A percentile compares a stretch with the other conserved stretches of the same genome.
phyloP scores from a whole-genome alignment of 768 basidiomycete species.

The Lactarius tabidus region DNA sequence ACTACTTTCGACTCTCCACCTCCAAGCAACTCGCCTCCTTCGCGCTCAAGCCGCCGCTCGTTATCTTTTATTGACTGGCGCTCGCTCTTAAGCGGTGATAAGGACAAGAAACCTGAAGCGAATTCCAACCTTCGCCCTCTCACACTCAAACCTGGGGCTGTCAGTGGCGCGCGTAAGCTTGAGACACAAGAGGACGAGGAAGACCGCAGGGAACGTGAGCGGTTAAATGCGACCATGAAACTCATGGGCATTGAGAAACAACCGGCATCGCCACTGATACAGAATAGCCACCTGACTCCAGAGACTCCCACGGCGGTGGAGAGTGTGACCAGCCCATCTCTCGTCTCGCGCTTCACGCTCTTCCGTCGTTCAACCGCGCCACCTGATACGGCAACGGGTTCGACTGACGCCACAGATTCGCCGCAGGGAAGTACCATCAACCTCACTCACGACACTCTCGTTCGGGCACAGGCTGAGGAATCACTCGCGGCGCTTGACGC shows the following conservation, averaged over 20 bases:
- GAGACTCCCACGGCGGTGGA: conserved; percentile 28
- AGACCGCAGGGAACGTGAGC: conserved; percentile 80
- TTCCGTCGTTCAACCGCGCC: conserved; percentile 53
- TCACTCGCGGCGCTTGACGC: conserved; percentile 75
- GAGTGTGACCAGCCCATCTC: conserved; percentile 32
- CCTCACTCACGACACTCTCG: conserved; percentile 71
- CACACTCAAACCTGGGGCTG: conserved; percentile 63
- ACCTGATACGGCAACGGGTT: conserved; percentile 47
- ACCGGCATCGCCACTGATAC: conserved; percentile 39
- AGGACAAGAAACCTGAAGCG: conserved; percentile 61
- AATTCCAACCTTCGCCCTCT: conserved; percentile 58
- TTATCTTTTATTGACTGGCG: conserved; percentile 87
- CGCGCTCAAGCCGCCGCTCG: conserved; percentile 57
- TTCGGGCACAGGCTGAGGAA: conserved; percentile 74
- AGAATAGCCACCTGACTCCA: conserved; percentile 42
- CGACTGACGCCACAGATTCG: conserved; percentile 31
- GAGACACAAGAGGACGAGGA: conserved; percentile 92
- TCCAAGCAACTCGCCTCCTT: conserved; percentile 26
- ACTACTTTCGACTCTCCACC: conserved; percentile 34
- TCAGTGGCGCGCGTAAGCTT: conserved; percentile 68
- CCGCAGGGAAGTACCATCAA: conserved; percentile 33
- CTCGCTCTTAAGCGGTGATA: conserved; percentile 59
- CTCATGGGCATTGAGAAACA: conserved; percentile 86
- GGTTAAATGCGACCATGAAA: conserved; percentile 88
- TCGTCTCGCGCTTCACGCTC: conserved; percentile 59